Conservation (phyloP, 2,329 filamentous ascomycete genomes). For the Bipolaris bicolor region DNA sequence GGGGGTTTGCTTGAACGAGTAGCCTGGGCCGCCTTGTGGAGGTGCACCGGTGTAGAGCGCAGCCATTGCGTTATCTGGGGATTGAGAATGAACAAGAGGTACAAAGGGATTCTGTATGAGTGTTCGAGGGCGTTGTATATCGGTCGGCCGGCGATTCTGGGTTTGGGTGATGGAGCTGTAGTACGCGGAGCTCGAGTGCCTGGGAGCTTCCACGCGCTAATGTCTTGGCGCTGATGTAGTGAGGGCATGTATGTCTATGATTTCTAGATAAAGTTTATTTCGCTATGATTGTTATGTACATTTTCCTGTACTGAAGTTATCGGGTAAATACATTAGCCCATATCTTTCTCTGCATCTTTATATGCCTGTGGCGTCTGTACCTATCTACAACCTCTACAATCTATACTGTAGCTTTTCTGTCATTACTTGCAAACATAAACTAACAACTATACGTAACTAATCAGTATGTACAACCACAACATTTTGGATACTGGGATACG, state of each 20-base stretch:
- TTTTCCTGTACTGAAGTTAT: background rate
- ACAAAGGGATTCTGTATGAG: constrained; percentile 14
- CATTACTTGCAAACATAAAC: no score
- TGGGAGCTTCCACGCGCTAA: constrained; percentile 19
- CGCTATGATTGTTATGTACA: no score
- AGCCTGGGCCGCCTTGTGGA: constrained; percentile 61
- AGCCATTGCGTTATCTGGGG: constrained; percentile 53
- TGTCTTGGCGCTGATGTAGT: constrained; percentile 17
- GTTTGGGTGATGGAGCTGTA: constrained; percentile 34
- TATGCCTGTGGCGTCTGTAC: no score
- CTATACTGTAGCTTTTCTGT: no score
- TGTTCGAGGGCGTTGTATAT: constrained; percentile 21
- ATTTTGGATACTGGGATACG: no score
- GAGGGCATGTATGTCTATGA: constrained; percentile 4
- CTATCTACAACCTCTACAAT: no score
- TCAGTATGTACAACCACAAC: no score
- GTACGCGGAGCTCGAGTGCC: constrained; percentile 35
- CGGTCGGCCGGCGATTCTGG: constrained; percentile 17
- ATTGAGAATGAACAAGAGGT: background rate
- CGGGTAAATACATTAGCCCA: no score
- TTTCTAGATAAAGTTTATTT: no score
- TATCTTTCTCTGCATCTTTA: no score
- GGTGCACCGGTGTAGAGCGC: constrained; percentile 59
- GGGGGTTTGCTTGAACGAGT: constrained; percentile 64
- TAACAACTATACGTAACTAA: no score